phyloP scores from a whole-genome alignment of 2,329 filamentous ascomycete species.

The Bipolaris cookei region DNA sequence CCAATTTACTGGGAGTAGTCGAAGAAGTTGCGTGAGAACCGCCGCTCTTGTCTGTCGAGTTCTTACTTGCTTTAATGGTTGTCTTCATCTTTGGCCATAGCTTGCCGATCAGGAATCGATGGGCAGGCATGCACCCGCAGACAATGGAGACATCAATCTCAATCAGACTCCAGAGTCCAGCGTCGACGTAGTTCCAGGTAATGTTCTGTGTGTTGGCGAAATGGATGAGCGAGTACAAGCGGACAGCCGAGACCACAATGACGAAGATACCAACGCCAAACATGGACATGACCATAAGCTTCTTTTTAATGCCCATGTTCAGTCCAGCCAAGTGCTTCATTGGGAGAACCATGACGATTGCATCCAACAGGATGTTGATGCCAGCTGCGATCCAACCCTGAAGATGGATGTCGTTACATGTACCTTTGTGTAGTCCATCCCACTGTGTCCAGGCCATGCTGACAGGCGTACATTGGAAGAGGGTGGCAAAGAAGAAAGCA shows the following conservation, averaged over 20 bases:
- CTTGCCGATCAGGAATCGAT: conserved; percentile 23
- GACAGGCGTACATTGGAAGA: conserved; percentile 59
- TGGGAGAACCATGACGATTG: conserved; percentile 40
- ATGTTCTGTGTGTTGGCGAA: conserved; percentile 53
- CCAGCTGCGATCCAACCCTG: conserved; percentile 41
- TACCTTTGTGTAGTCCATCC: conserved; percentile 34
- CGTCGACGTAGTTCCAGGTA: conserved; percentile 49
- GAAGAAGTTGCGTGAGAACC: conserved; percentile 2
- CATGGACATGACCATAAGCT: conserved; percentile 47
- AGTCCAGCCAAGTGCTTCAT: conserved; percentile 39
- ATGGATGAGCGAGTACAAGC: conserved; percentile 50
- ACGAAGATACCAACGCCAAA: conserved; percentile 50
- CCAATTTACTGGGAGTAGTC: conserved; percentile 5
- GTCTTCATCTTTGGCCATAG: conserved; percentile 23
- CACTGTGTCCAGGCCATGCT: conserved; percentile 56
- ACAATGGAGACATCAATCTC: conserved; percentile 44
- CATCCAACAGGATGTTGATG: conserved; percentile 44
- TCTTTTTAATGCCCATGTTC: conserved; percentile 43
- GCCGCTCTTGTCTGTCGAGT: conserved; percentile 4
- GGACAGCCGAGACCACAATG: conserved; percentile 51
- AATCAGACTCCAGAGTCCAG: conserved; percentile 51
- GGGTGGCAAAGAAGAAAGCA: conserved; percentile 57
- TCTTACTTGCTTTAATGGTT: conserved; percentile 18
- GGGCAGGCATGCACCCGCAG: conserved; percentile 53
- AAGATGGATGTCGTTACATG: conserved; percentile 43